Conservation (phyloP, 805 yeast genomes). For the Kuraishia hungarica region DNA sequence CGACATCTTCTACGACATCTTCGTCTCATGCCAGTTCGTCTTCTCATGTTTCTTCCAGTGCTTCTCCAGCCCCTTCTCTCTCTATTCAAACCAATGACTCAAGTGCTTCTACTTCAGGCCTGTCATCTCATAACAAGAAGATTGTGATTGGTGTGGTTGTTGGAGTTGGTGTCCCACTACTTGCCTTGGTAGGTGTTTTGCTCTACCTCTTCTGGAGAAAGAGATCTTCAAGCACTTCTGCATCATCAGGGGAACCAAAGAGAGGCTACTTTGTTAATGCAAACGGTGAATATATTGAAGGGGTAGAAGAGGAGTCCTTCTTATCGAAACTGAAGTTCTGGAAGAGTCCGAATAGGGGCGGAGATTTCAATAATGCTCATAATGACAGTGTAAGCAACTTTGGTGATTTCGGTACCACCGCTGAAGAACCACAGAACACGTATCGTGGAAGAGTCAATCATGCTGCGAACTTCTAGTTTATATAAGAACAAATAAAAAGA, state of each 20-base stretch:
- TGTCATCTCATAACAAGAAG: slow-evolving; percentile 39
- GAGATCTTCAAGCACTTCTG: slow-evolving; percentile 15
- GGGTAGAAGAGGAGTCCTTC: background rate
- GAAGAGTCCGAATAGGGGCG: background rate
- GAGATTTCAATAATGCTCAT: background rate
- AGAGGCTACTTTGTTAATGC: slow-evolving; percentile 2
- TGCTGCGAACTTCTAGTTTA: slow-evolving; percentile 1
- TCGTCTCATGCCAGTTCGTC: background rate
- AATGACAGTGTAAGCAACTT: slow-evolving; percentile 1
- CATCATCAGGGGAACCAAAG: background rate
- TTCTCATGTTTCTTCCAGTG: slow-evolving; percentile 7
- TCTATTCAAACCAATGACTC: slow-evolving; percentile 10
- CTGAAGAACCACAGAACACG: background rate
- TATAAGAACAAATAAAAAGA: background rate
- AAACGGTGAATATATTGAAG: slow-evolving; percentile 2
- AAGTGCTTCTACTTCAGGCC: slow-evolving; percentile 23
- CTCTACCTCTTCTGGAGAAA: slow-evolving; percentile 2
- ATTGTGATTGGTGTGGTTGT: slow-evolving; percentile 63
- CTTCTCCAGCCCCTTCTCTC: slow-evolving; percentile 21
- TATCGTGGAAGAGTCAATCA: background rate
- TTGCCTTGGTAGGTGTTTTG: slow-evolving; percentile 29
- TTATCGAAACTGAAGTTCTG: slow-evolving; percentile 2
- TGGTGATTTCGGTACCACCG: background rate
- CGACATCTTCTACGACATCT: slow-evolving; percentile 3
- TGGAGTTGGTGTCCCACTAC: slow-evolving; percentile 60